These are phyloP conservation scores for Moniliella sp. DNA, from an alignment of 1,284 basidiomycete genomes.

Conservation along the genomic window DNA sequence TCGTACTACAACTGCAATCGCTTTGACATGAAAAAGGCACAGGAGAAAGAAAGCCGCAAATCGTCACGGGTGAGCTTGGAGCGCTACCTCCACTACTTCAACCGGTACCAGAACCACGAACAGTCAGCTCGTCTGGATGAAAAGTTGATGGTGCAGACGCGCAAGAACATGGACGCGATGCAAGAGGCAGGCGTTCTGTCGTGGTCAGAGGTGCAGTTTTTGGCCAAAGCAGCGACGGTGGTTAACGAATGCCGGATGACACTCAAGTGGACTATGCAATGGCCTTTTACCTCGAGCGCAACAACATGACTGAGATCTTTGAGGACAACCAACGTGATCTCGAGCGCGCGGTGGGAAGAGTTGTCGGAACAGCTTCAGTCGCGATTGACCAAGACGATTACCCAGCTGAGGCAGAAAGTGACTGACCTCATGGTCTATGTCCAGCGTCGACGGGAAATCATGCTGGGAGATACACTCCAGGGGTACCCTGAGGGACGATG, in stretches of 20 bases:
- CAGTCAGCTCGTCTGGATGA: constrained; percentile 84
- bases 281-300: constrained; percentile 71
- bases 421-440: constrained; percentile 71
- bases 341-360: constrained; percentile 40
- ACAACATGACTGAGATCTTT: constrained; percentile 83
- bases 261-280: constrained; percentile 98
- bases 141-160: constrained; percentile 75
- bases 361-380: constrained; percentile 74
- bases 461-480: constrained; percentile 74
- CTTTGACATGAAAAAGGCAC: constrained; percentile 72
- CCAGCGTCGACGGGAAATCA: constrained; percentile 76
- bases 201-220: constrained; percentile 98
- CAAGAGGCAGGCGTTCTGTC: constrained; percentile 70
- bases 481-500: constrained; percentile 67
- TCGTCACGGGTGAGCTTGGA: constrained; percentile 64
- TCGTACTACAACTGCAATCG: constrained; percentile 95
- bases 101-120: constrained; percentile 77
- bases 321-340: constrained; percentile 78
- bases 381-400: constrained; percentile 64
- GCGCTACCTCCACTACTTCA: constrained; percentile 59
- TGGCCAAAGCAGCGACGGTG: constrained; percentile 88
- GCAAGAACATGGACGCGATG: constrained; percentile 99
- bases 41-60: constrained; percentile 50
- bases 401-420: constrained; percentile 63
- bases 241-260: constrained; percentile 62